Evolutionary conservation across 1,284 basidiomycete genomes (phyloP), one percentile per base, ranked within the genome.

Genomic region (Neonothopanus nambi): DNA sequence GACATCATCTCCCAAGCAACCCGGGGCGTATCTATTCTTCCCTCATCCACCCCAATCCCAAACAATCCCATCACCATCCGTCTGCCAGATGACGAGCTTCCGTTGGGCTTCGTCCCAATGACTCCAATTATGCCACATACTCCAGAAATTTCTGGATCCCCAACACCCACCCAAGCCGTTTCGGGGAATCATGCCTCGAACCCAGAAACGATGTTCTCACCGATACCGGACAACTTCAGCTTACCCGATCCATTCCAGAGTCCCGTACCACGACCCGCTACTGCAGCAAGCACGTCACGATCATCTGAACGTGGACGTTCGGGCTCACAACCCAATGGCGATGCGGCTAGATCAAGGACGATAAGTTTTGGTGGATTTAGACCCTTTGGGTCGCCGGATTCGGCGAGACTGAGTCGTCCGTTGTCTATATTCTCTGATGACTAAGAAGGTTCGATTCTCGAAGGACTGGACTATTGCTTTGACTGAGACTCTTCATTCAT

Each of bases 81-180:
- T 17, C 42, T 57, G 21, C 55, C 55, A 12, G 55, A 57, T 18
- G 51, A 50, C 13, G 55, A 57, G 5, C 51, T 57, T 12, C 55
- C 55, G 2, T 24, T 57, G 9, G 55, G 55, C 13, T 57, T 57
- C 37, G 55, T 57, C 15, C 51, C 55, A 15, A 51, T 49, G 47
- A 51, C 51, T 5, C 55, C 55, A 11, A 23, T 54, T 18, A 47
- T 53, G 33, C 30, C 38, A 37, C 20, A 48, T 13, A 8, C 38
- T 23, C 35, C 17, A 39, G 35, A 8, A 15, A 26, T 39, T 30
- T 15, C 43, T 17, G 30, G 43, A 15, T 45, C 41, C 20, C 21
- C 43, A 26, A 30, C 13, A 28, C 43, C 43, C 11, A 28, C 23
- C 24, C 23, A 30, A 17, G 24, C 4, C 11, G 30, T 7, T 12